A percentile compares a stretch with the other conserved stretches of the same genome.
Conservation (phyloP, 768 basidiomycete species). For the Lactifluus hygrophoroides region DNA sequence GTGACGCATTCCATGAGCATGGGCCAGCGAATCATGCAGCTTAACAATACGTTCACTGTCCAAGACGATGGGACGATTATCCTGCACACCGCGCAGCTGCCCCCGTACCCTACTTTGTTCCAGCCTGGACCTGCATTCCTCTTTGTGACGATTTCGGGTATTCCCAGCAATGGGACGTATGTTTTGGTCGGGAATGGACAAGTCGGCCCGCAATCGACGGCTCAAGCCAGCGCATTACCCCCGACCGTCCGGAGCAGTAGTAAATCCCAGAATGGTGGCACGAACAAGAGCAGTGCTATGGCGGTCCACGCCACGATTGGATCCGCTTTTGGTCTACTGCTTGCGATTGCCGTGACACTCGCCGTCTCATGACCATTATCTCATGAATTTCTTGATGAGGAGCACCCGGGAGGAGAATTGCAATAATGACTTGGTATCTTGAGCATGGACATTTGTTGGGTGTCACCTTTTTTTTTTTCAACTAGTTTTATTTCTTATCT, state of each 20-base stretch:
- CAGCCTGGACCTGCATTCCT: conserved; percentile 82
- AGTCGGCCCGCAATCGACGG: conserved; percentile 59
- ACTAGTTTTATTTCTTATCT: no score
- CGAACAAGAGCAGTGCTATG: background rate
- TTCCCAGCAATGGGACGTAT: conserved; percentile 28
- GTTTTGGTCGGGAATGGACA: conserved; percentile 73
- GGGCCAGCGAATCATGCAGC: conserved; percentile 73
- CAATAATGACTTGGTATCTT: no score
- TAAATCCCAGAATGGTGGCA: no score
- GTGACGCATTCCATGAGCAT: conserved; percentile 83
- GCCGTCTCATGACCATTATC: background rate
- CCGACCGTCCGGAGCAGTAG: conserved; percentile 36
- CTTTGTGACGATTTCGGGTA: conserved; percentile 72
- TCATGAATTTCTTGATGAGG: no score
- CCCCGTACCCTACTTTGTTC: conserved; percentile 76
- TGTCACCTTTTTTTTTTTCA: no score
- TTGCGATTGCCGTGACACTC: background rate
- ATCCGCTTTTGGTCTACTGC: background rate
- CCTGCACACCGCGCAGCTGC: conserved; percentile 73
- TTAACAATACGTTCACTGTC: conserved; percentile 80
- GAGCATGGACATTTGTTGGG: no score
- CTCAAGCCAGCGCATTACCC: conserved; percentile 39
- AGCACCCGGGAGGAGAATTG: no score
- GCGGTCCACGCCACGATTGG: background rate
- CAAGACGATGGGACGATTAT: conserved; percentile 65